Conservation (phyloP, 2,329 filamentous ascomycete genomes). For the Microcera coccophila region DNA sequence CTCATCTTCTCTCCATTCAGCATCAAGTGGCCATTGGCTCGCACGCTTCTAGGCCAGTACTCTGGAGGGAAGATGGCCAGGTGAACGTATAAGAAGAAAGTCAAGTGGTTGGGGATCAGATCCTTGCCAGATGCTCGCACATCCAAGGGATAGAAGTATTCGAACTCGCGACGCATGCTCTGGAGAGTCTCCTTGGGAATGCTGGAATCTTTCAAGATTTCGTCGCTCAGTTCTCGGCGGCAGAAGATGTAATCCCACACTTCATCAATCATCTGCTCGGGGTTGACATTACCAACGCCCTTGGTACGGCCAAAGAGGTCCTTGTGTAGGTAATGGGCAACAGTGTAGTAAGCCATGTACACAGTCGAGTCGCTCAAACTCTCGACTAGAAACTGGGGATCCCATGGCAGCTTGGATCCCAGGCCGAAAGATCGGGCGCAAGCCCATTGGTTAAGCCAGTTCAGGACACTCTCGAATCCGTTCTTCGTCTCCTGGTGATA, state of each 20-base stretch:
- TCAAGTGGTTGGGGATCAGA: constrained; percentile 88
- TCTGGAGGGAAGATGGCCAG: constrained; percentile 80
- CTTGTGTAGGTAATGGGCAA: constrained; percentile 66
- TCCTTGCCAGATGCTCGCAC: constrained; percentile 88
- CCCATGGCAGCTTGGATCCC: constrained; percentile 93
- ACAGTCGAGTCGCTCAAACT: constrained; percentile 87
- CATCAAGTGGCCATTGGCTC: constrained; percentile 88
- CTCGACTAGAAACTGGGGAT: constrained; percentile 85
- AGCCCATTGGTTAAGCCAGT: constrained; percentile 95
- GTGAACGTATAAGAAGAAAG: constrained; percentile 93
- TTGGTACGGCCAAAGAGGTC: constrained; percentile 79
- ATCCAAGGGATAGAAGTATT: constrained; percentile 96
- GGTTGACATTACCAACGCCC: constrained; percentile 64
- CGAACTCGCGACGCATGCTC: constrained; percentile 83
- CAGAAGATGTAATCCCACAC: constrained; percentile 96
- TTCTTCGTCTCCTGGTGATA: constrained; percentile 75
- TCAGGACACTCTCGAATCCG: constrained; percentile 77
- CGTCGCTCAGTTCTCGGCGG: constrained; percentile 65
- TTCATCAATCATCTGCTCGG: constrained; percentile 89
- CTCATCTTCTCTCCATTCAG: constrained; percentile 98
- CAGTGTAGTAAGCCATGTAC: constrained; percentile 80
- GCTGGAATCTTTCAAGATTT: constrained; percentile 59
- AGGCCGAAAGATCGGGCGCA: constrained; percentile 88
- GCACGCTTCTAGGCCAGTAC: constrained; percentile 83
- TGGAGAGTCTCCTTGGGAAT: constrained; percentile 72